Evolutionary conservation across 2,329 filamentous ascomycete species (phyloP), one percentile per base, ranked within the genome.

Genomic region (Colletotrichum sp.): DNA sequence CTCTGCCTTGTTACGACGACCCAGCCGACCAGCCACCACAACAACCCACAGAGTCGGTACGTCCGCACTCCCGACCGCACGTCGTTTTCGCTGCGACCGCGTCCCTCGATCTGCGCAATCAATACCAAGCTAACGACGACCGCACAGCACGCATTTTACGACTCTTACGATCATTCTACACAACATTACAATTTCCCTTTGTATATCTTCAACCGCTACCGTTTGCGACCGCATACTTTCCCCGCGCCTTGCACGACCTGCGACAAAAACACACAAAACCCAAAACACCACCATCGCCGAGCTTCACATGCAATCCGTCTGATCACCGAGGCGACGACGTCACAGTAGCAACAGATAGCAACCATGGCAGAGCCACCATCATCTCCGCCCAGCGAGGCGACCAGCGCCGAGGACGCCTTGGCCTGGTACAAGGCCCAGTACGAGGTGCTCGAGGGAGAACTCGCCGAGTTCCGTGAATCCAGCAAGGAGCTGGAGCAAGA

Each of bases 401-500:
- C 90, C 70, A 89, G 84, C 70, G 83, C 90, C 65, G 93, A 96
- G 82, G 95, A 97, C 82, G 94, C 96, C 76, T 89, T 99, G 68
- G 90, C 93, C 74, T 98, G 97, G 91, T 99, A 98, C 91, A 99
- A 99, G 88, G 87, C 92, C 69, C 96, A 98, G 84, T 98, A 98
- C 87, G 96, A 97, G 86, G 92, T 95, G 83, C 90, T 99, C 48
- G 97, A 98, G 85, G 89, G 92, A 69, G 97, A 99, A 85, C 91
- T 99, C 76, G 92, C 94, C 77, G 97, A 99, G 81, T 99, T 99
- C 84, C 95, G 98, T 82, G 90, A 95, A 73, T 98, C 96, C 70
- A 98, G 96, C 85, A 94, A 95, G 83, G 97, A 98, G 84, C 90
- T 99, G 34, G 97, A 99, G 85, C 92, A 94, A 63, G 97, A 98